A percentile compares a stretch with the other conserved stretches of the same genome.
Evolutionary conservation across 148 eudicot genomes (phyloP).

Genomic region (Pouteria glomerata): DNA sequence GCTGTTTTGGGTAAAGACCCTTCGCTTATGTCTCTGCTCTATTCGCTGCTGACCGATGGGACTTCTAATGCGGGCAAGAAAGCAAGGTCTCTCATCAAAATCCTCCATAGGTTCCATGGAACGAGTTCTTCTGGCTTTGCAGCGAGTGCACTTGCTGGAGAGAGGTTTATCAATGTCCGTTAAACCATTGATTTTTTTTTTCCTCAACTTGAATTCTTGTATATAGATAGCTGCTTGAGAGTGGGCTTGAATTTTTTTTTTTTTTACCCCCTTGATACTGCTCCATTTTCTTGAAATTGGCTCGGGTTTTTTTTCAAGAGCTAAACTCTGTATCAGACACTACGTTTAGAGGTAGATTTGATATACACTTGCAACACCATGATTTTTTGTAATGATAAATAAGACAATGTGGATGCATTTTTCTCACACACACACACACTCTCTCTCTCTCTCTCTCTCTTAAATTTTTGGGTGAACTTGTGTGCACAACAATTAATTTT

Average conservation of each 20-base stretch:
- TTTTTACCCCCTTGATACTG: background rate
- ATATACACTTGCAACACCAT: background rate
- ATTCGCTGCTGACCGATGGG: conserved; percentile 49
- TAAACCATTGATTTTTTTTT: background rate
- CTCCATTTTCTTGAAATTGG: background rate
- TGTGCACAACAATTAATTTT: background rate
- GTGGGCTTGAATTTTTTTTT: background rate
- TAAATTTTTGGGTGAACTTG: background rate
- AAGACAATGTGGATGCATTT: conserved; percentile 3
- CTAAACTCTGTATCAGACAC: conserved; percentile 7
- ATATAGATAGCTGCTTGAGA: background rate
- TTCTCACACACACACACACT: background rate
- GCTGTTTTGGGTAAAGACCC: conserved; percentile 40
- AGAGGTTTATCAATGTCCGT: conserved; percentile 26
- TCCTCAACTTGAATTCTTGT: background rate
- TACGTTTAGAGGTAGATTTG: background rate
- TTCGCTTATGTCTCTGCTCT: conserved; percentile 42
- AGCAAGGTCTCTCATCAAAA: conserved; percentile 47
- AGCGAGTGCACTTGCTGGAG: conserved; percentile 21
- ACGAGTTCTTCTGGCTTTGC: conserved; percentile 39
- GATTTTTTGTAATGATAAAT: conserved; percentile 9
- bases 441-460: too few relatives aligned
- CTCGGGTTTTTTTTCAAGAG: conserved; percentile 36
- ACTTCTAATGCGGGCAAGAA: conserved; percentile 47
- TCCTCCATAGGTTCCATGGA: conserved; percentile 51